Evolutionary conservation across 352 stramenopile genomes (phyloP).

Genomic region (Phytophthora citricola): DNA sequence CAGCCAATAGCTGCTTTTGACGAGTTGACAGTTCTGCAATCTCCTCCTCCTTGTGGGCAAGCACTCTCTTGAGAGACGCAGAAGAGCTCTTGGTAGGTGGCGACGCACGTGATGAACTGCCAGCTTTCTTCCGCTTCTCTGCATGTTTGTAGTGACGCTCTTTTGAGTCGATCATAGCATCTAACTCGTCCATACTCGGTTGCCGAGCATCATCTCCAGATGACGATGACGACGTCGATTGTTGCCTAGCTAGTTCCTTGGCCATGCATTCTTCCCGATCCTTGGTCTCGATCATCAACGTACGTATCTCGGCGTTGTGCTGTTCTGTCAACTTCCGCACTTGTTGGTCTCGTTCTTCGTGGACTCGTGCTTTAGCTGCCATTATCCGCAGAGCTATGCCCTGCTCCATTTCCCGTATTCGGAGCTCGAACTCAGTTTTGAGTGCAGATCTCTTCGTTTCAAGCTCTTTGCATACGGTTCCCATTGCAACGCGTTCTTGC

Average conservation of each 20-base stretch:
- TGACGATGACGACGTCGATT: constrained; percentile 34
- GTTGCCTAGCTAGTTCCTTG: constrained; percentile 25
- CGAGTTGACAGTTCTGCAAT: constrained; percentile 36
- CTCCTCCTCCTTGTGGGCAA: constrained; percentile 53
- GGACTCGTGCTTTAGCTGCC: constrained; percentile 42
- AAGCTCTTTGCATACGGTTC: constrained; percentile 27
- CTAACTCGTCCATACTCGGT: constrained; percentile 47
- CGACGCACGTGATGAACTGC: constrained; percentile 14
- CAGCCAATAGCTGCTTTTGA: constrained; percentile 45
- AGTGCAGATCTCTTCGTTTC: constrained; percentile 30
- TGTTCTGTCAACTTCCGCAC: constrained; percentile 47
- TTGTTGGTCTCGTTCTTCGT: constrained; percentile 46
- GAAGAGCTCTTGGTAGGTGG: constrained; percentile 25
- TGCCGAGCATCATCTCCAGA: constrained; percentile 27
- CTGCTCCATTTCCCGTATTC: constrained; percentile 45
- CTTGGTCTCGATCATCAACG: constrained; percentile 24
- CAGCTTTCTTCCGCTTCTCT: constrained; percentile 24
- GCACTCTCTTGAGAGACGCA: constrained; percentile 33
- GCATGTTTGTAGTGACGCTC: constrained; percentile 32
- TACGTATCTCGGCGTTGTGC: constrained; percentile 46
- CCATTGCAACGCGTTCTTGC: constrained; percentile 15
- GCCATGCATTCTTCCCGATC: constrained; percentile 6
- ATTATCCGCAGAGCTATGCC: constrained; percentile 35
- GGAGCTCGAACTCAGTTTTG: constrained; percentile 29
- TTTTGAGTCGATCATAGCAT: constrained; percentile 47